These are phyloP conservation scores for Coemansia sp. DNA, from an alignment of 192 early-diverging fungal species.

Conservation along the genomic window DNA sequence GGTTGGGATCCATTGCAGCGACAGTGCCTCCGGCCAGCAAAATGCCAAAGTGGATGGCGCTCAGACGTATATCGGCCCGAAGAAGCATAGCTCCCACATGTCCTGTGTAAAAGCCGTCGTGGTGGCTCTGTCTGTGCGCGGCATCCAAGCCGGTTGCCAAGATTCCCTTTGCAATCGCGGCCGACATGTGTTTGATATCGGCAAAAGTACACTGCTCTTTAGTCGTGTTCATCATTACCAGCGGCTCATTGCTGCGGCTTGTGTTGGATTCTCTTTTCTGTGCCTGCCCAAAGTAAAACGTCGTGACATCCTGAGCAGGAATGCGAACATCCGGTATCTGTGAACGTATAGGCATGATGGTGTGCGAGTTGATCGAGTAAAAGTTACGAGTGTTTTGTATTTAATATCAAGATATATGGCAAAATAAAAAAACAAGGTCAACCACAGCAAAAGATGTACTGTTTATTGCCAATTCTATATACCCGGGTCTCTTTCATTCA, in stretches of 20 bases:
- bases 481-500: too few relatives aligned
- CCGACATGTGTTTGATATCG: slow-evolving; percentile 21
- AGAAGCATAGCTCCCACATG: slow-evolving; percentile 18
- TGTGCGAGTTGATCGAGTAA: neutral
- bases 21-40: slow-evolving; percentile 39
- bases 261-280: slow-evolving; percentile 7
- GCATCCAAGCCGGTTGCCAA: slow-evolving; percentile 3
- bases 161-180: slow-evolving; percentile 18
- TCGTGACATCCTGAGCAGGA: slow-evolving; percentile 23
- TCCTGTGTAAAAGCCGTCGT: neutral
- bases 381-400: too few relatives aligned
- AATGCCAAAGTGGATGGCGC: slow-evolving; percentile 27
- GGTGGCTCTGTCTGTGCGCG: neutral
- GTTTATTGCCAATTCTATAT: too few relatives aligned
- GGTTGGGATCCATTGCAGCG: slow-evolving; percentile 15
- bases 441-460: too few relatives aligned
- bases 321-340: slow-evolving; percentile 26
- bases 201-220: slow-evolving; percentile 14
- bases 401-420: too few relatives aligned
- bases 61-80: slow-evolving; percentile 16
- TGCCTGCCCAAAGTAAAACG: slow-evolving; percentile 34
- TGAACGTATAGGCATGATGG: slow-evolving; percentile 36
- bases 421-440: too few relatives aligned
- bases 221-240: slow-evolving; percentile 21
- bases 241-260: slow-evolving; percentile 5